Conservation (phyloP, 2,329 filamentous ascomycete genomes). For the Beauveria asiatica region DNA sequence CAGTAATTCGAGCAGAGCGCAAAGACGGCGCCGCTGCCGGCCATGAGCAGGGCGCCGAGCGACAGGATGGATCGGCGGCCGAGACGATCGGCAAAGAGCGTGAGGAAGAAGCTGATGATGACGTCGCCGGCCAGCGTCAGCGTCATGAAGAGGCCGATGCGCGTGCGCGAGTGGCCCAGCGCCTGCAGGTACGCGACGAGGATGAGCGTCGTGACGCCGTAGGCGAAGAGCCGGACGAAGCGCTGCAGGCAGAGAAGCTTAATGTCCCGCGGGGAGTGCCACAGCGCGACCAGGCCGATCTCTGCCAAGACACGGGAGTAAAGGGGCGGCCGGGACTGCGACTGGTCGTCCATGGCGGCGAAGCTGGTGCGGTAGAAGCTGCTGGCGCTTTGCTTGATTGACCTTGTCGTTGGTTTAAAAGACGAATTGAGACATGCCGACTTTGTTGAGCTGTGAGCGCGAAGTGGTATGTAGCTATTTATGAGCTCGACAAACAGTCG, state of each 20-base stretch:
- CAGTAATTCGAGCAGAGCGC: constrained; percentile 45
- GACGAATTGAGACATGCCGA: background rate
- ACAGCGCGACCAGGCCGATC: background rate
- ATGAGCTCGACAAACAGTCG: background rate
- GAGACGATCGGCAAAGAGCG: constrained; percentile 48
- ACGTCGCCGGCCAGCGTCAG: constrained; percentile 53
- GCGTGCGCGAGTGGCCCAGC: constrained; percentile 40
- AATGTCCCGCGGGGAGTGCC: constrained; percentile 31
- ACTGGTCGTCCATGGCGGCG: background rate
- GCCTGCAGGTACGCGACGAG: constrained; percentile 47
- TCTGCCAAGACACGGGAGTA: constrained; percentile 4
- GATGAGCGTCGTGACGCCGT: constrained; percentile 49
- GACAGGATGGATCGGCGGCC: constrained; percentile 47
- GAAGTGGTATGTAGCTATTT: background rate
- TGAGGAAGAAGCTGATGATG: constrained; percentile 49
- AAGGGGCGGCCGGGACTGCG: background rate
- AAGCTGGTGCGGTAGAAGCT: background rate
- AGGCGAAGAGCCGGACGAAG: constrained; percentile 55
- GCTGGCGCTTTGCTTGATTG: no score
- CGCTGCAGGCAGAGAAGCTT: constrained; percentile 51
- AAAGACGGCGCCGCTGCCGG: constrained; percentile 46
- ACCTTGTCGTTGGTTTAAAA: background rate
- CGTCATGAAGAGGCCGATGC: constrained; percentile 57
- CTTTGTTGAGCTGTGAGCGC: background rate
- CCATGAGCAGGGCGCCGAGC: constrained; percentile 47